Conservation (phyloP, 768 basidiomycete genomes). For the Astraeus odoratus region DNA sequence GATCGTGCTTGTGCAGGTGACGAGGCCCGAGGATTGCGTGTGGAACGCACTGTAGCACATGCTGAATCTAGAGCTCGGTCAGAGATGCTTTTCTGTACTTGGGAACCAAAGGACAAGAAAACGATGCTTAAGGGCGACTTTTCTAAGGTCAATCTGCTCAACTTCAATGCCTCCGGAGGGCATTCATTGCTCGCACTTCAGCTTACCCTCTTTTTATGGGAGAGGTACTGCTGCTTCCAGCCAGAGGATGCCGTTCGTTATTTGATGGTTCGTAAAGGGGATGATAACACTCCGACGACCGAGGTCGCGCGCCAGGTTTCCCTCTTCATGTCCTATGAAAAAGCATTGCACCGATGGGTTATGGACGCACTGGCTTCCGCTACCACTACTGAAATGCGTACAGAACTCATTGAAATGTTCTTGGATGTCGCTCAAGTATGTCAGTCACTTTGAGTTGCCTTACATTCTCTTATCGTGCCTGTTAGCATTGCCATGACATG, state of each 20-base stretch:
- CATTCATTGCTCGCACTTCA: constrained; percentile 41
- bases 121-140: constrained; percentile 25
- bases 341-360: constrained; percentile 34
- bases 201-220: constrained; percentile 33
- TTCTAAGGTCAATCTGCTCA: constrained; percentile 22
- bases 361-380: constrained; percentile 30
- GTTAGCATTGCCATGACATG: constrained; percentile 37
- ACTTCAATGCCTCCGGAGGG: constrained; percentile 32
- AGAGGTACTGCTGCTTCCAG: constrained; percentile 33
- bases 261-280: constrained; percentile 29
- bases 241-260: constrained; percentile 37
- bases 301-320: constrained; percentile 24
- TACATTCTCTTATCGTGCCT: constrained; percentile 2
- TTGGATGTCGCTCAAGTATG: constrained; percentile 38
- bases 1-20: constrained; percentile 17
- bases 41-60: constrained; percentile 18
- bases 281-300: constrained; percentile 18
- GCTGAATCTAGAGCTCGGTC: constrained; percentile 15
- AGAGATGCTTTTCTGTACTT: constrained; percentile 14
- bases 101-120: constrained; percentile 22
- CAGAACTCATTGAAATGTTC: constrained; percentile 34
- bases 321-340: constrained; percentile 30
- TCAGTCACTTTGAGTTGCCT: background rate
- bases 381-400: constrained; percentile 14
- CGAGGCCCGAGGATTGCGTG: constrained; percentile 20